Conservation (phyloP, 108 stramenopile genomes). For the Conticribra weissflogii region DNA sequence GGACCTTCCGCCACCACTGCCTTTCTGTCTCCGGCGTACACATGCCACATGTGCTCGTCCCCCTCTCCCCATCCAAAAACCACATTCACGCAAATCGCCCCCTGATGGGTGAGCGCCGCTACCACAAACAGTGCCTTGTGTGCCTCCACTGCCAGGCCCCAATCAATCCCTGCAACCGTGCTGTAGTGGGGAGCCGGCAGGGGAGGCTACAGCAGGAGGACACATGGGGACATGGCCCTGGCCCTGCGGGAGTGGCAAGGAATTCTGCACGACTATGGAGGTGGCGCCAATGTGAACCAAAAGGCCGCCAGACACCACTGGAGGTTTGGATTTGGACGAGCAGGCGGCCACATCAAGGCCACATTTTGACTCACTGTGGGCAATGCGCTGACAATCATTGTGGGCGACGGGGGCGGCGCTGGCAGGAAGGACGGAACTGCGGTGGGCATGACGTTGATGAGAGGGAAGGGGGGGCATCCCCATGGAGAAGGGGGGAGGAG, state of each 20-base stretch:
- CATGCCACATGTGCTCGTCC: constrained; percentile 7
- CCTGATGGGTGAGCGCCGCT: constrained; percentile 22
- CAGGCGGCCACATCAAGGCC: constrained; percentile 21
- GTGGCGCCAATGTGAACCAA: neutral
- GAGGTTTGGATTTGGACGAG: constrained; percentile 6
- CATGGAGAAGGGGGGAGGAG: constrained; percentile 9
- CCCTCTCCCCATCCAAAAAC: neutral
- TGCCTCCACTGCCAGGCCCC: constrained; percentile 31
- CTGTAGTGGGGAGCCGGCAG: constrained; percentile 31
- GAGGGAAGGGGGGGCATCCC: constrained; percentile 13
- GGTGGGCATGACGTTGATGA: neutral
- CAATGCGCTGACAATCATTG: constrained; percentile 1
- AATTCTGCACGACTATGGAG: neutral
- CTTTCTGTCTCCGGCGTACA: too few species aligned
- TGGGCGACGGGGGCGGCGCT: constrained; percentile 18
- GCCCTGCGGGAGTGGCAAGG: neutral
- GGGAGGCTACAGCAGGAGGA: constrained; percentile 28
- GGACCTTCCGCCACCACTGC: too few species aligned
- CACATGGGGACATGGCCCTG: neutral
- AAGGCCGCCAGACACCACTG: neutral
- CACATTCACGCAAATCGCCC: constrained; percentile 17
- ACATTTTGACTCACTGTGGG: constrained; percentile 21
- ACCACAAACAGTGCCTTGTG: constrained; percentile 59
- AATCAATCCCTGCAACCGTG: constrained; percentile 4
- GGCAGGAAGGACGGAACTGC: too few species aligned